These are phyloP conservation scores for Pterulicium gracile DNA, from an alignment of 1,284 basidiomycete genomes.

Conservation along the genomic window DNA sequence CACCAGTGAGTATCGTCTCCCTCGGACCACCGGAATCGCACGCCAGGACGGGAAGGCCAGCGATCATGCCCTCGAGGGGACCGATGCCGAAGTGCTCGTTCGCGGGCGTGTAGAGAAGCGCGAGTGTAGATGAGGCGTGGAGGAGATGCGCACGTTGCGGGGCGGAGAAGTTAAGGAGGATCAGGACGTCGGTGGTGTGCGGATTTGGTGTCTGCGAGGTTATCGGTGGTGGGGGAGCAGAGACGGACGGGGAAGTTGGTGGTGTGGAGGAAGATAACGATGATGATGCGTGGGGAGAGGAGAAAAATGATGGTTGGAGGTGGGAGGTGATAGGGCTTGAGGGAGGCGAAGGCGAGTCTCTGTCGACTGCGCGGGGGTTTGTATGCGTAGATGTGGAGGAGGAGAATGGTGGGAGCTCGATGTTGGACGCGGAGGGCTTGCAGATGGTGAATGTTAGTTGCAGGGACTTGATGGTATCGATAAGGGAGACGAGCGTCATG, in stretches of 20 bases:
- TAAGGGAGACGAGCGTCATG: slow-evolving; percentile 46
- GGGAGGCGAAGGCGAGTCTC: no score
- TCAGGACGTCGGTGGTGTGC: slow-evolving; percentile 45
- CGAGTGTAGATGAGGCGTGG: slow-evolving; percentile 49
- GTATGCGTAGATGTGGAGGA: no score
- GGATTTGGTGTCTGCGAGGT: not conserved
- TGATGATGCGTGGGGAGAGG: not conserved
- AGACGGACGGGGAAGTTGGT: not conserved
- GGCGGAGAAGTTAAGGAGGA: slow-evolving; percentile 82
- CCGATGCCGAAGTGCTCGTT: slow-evolving; percentile 99
- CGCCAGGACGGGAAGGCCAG: slow-evolving; percentile 83
- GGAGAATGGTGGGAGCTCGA: slow-evolving; percentile 24
- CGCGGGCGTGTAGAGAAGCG: slow-evolving; percentile 84
- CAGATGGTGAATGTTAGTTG: slow-evolving; percentile 45
- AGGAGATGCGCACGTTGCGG: slow-evolving; percentile 73
- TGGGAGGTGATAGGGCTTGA: not conserved
- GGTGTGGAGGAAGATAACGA: not conserved
- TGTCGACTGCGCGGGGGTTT: no score
- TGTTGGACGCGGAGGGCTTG: slow-evolving; percentile 27
- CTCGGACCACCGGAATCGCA: slow-evolving; percentile 87
- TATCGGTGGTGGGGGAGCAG: not conserved
- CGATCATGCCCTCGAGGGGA: slow-evolving; percentile 92
- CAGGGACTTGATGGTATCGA: slow-evolving; percentile 39
- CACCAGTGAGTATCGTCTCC: slow-evolving; percentile 65
- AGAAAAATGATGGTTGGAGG: not conserved